A percentile compares a stretch with the other conserved stretches of the same genome.
phyloP scores from a whole-genome alignment of 768 basidiomycete species.

The Clavulina sp. region DNA sequence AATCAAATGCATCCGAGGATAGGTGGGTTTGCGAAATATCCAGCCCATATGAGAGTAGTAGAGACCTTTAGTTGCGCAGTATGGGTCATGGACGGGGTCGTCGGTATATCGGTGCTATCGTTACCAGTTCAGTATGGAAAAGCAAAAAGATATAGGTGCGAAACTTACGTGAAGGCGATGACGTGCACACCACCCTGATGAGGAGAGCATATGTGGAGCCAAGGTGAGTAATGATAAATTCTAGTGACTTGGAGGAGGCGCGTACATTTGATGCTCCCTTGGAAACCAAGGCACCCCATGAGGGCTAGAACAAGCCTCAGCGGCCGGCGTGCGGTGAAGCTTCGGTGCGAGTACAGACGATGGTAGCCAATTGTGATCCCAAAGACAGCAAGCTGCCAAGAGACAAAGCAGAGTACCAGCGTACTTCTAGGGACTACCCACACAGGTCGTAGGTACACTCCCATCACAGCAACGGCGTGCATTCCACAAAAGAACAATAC shows the following conservation, averaged over 20 bases:
- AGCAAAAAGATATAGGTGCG: neutral
- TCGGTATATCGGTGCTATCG: slow-evolving; percentile 64
- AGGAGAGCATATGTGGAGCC: neutral
- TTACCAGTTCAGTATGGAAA: slow-evolving; percentile 53
- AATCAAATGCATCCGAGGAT: slow-evolving; percentile 41
- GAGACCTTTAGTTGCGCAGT: slow-evolving; percentile 55
- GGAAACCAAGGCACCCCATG: slow-evolving; percentile 56
- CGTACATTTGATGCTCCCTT: slow-evolving; percentile 49
- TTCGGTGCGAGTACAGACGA: slow-evolving; percentile 57
- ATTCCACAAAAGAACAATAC: slow-evolving; percentile 35
- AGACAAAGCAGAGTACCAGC: slow-evolving; percentile 32
- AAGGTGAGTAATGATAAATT: slow-evolving; percentile 30
- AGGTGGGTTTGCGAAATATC: slow-evolving; percentile 65
- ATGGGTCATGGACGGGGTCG: slow-evolving; percentile 51
- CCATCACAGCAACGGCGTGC: slow-evolving; percentile 40
- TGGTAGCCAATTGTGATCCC: slow-evolving; percentile 72
- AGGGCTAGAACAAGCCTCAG: slow-evolving; percentile 43
- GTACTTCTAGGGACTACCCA: slow-evolving; percentile 28
- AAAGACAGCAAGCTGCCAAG: slow-evolving; percentile 57
- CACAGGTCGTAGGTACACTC: slow-evolving; percentile 32
- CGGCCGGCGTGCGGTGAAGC: slow-evolving; percentile 39
- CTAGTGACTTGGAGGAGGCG: slow-evolving; percentile 15
- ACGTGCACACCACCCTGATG: slow-evolving; percentile 6
- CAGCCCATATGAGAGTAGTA: slow-evolving; percentile 71
- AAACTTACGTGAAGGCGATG: neutral